Percentiles rank a stretch among this genome's conserved stretches.
These are phyloP conservation scores for Suhomyces atakaporum DNA, from an alignment of 1,139 yeast species.

Conservation along the genomic window DNA sequence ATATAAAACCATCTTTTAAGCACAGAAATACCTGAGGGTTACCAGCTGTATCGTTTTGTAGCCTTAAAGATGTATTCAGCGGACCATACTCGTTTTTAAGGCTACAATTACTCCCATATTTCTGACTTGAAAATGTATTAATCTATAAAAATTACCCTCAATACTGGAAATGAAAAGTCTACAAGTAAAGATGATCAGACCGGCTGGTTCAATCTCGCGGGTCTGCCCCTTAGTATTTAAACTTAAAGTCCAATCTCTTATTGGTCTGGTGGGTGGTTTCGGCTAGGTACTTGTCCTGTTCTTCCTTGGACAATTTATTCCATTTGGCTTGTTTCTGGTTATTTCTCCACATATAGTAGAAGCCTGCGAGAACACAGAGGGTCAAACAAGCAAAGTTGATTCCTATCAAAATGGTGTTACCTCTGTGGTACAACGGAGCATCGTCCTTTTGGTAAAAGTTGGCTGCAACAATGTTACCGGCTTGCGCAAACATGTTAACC, in stretches of 20 bases:
- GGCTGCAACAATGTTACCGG: slow-evolving; percentile 16
- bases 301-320: slow-evolving; percentile 49
- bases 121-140: no score
- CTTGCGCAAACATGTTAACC: slow-evolving; percentile 19
- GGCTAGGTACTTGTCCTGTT: slow-evolving; percentile 44
- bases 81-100: no score
- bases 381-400: slow-evolving; percentile 15
- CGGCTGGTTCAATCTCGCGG: no score
- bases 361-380: slow-evolving; percentile 13
- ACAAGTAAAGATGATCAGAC: no score
- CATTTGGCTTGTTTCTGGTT: slow-evolving; percentile 43
- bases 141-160: no score
- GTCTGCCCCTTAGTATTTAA: no score
- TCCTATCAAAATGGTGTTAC: slow-evolving; percentile 15
- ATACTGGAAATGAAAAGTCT: no score
- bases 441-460: slow-evolving; percentile 17
- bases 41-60: no score
- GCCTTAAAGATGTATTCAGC: no score
- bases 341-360: slow-evolving; percentile 52
- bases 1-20: no score
- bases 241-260: slow-evolving; percentile 54
- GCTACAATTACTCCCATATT: no score
- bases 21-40: no score
- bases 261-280: slow-evolving; percentile 53
- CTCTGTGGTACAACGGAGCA: slow-evolving; percentile 17